Percentiles rank a stretch among this genome's conserved stretches.
These are phyloP conservation scores for Phanerodontia chrysosporium DNA, from an alignment of 768 basidiomycete species.

Conservation along the genomic window DNA sequence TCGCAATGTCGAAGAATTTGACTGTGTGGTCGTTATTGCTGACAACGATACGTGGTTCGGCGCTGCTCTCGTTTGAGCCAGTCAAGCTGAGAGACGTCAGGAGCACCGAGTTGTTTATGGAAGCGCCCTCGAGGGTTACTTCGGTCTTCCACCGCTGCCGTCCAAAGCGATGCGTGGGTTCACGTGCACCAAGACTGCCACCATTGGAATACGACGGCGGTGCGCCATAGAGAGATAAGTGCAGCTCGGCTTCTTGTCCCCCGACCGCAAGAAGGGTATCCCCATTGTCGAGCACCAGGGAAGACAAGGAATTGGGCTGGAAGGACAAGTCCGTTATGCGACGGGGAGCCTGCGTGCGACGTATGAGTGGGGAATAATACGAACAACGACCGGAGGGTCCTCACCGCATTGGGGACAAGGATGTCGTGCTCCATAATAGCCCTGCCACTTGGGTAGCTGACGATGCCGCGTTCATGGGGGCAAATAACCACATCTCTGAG, in stretches of 20 bases:
- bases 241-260: slow-evolving; percentile 69
- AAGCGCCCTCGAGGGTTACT: slow-evolving; percentile 45
- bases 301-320: slow-evolving; percentile 59
- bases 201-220: neutral
- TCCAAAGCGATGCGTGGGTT: slow-evolving; percentile 14
- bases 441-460: slow-evolving; percentile 54
- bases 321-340: slow-evolving; percentile 52
- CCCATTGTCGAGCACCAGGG: slow-evolving; percentile 46
- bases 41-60: slow-evolving; percentile 73
- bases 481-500: slow-evolving; percentile 76
- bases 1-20: slow-evolving; percentile 73
- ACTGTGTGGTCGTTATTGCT: slow-evolving; percentile 85
- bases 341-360: slow-evolving; percentile 30
- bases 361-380: slow-evolving; percentile 3
- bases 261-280: slow-evolving; percentile 71
- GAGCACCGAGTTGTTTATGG: slow-evolving; percentile 79
- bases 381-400: slow-evolving; percentile 20
- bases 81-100: slow-evolving; percentile 62
- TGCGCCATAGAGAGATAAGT: slow-evolving; percentile 49
- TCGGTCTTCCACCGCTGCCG: slow-evolving; percentile 50
- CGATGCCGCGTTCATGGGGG: slow-evolving; percentile 58
- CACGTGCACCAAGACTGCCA: slow-evolving; percentile 8
- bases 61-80: slow-evolving; percentile 55
- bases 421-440: slow-evolving; percentile 63
- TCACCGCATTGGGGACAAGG: slow-evolving; percentile 40